These are phyloP conservation scores for Pisolithus orientalis DNA, from an alignment of 768 basidiomycete species.

Conservation along the genomic window DNA sequence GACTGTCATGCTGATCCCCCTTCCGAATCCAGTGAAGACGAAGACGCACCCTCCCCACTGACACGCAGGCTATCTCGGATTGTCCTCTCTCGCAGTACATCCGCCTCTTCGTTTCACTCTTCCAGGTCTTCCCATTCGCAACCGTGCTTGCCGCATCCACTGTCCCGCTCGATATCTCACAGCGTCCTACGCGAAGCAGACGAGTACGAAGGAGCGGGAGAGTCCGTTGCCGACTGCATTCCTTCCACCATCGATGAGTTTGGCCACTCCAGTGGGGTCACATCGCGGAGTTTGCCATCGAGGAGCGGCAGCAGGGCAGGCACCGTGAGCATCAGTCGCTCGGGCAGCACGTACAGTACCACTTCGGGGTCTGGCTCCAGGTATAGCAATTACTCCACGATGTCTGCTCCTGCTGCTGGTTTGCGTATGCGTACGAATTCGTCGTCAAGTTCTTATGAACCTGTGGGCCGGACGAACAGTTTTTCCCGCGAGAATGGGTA, in stretches of 20 bases:
- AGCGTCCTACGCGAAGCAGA: constrained; percentile 25
- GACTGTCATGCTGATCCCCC: background rate
- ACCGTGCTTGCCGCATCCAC: constrained; percentile 7
- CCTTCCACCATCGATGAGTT: background rate
- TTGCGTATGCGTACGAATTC: constrained; percentile 4
- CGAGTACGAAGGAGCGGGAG: constrained; percentile 8
- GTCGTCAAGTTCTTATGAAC: constrained; percentile 12
- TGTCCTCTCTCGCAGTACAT: constrained; percentile 42
- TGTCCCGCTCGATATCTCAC: constrained; percentile 25
- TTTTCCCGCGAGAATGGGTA: background rate
- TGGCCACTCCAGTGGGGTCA: background rate
- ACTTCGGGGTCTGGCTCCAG: background rate
- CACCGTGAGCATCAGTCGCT: background rate
- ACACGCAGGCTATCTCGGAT: constrained; percentile 57
- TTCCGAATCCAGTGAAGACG: constrained; percentile 50
- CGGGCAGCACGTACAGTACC: background rate
- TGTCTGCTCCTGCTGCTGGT: constrained; percentile 1
- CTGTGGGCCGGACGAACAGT: constrained; percentile 9
- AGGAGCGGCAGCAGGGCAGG: background rate
- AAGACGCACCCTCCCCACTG: constrained; percentile 63
- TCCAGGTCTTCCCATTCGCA: constrained; percentile 12
- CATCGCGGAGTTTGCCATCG: background rate
- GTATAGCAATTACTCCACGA: background rate
- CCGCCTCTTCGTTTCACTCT: constrained; percentile 35
- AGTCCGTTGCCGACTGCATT: background rate